phyloP scores from a whole-genome alignment of 2,329 filamentous ascomycete species.

The Harringtonia aguacate region DNA sequence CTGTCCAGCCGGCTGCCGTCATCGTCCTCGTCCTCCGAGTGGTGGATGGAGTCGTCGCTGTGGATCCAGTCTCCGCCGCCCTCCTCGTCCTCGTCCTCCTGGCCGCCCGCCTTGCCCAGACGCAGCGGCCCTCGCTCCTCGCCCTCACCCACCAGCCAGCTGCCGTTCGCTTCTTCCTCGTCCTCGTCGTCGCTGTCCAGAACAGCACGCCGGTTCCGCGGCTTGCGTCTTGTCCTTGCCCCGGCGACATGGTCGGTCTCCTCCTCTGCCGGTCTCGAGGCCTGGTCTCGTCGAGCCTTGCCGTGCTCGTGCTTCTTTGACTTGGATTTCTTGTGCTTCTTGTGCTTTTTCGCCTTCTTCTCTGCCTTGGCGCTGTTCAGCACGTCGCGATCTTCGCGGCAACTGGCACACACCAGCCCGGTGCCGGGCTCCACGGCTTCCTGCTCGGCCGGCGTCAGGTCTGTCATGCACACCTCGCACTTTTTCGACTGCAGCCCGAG shows the following conservation, averaged over 20 bases:
- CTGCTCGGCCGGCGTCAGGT: slow-evolving; percentile 46
- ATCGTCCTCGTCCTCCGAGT: slow-evolving; percentile 44
- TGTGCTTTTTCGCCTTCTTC: slow-evolving; percentile 24
- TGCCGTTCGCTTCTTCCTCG: slow-evolving; percentile 37
- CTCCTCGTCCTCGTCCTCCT: slow-evolving; percentile 61
- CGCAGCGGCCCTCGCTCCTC: slow-evolving; percentile 47
- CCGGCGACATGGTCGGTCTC: not conserved
- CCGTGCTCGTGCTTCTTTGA: slow-evolving; percentile 25
- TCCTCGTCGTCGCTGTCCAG: slow-evolving; percentile 52
- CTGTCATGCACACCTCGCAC: slow-evolving; percentile 73
- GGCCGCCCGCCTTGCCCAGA: slow-evolving; percentile 71
- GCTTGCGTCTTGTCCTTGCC: slow-evolving; percentile 17
- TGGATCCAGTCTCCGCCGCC: slow-evolving; percentile 72
- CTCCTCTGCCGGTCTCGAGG: no score
- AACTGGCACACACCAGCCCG: slow-evolving; percentile 57
- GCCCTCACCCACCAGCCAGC: slow-evolving; percentile 68
- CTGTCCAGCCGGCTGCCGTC: slow-evolving; percentile 42
- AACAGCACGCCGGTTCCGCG: slow-evolving; percentile 44
- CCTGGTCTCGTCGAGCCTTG: no score
- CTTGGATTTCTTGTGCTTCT: slow-evolving; percentile 22
- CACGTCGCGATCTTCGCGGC: slow-evolving; percentile 61
- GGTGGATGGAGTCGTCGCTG: slow-evolving; percentile 54
- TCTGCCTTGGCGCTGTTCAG: slow-evolving; percentile 36
- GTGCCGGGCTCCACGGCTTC: slow-evolving; percentile 21
- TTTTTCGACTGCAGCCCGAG: slow-evolving; percentile 68